phyloP scores from a whole-genome alignment of 225 moss, liverwort and hornwort species.

The Bryum argenteum region DNA sequence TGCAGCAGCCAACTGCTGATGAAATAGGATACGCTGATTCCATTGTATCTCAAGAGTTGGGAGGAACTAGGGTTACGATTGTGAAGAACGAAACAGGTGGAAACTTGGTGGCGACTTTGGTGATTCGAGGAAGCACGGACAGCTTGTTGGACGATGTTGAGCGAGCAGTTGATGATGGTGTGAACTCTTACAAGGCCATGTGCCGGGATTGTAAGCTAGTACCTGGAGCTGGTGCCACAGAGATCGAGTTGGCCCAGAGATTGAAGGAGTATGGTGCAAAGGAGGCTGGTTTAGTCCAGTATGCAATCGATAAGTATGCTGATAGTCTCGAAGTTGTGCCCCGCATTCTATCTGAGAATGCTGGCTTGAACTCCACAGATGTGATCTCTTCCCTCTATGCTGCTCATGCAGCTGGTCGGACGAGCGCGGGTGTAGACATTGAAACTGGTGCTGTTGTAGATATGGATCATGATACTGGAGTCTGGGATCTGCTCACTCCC shows the following conservation, averaged over 20 bases:
- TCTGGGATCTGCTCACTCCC: constrained; percentile 75
- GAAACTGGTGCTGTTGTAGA: constrained; percentile 63
- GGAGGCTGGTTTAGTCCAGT: constrained; percentile 79
- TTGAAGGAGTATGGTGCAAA: constrained; percentile 76
- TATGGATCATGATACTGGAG: constrained; percentile 53
- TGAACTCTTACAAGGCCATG: constrained; percentile 83
- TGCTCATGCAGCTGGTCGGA: constrained; percentile 72
- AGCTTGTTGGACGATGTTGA: constrained; percentile 86
- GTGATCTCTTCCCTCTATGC: constrained; percentile 72
- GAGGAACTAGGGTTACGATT: constrained; percentile 82
- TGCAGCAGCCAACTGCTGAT: constrained; percentile 68
- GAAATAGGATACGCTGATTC: constrained; percentile 84
- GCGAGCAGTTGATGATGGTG: constrained; percentile 91
- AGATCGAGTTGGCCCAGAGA: constrained; percentile 79
- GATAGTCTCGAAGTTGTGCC: constrained; percentile 83
- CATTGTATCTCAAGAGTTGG: constrained; percentile 72
- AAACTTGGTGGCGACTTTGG: constrained; percentile 65
- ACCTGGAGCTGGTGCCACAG: constrained; percentile 81
- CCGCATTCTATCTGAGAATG: constrained; percentile 83
- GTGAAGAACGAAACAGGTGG: constrained; percentile 78
- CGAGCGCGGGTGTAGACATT: constrained; percentile 76
- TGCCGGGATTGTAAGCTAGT: constrained; percentile 73
- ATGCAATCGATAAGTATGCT: constrained; percentile 82
- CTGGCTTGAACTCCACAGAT: constrained; percentile 71
- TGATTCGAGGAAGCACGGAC: constrained; percentile 86